Base-by-base conservation (phyloP, 352 stramenopile genomes). In the Blastocystis sp. region DNA sequence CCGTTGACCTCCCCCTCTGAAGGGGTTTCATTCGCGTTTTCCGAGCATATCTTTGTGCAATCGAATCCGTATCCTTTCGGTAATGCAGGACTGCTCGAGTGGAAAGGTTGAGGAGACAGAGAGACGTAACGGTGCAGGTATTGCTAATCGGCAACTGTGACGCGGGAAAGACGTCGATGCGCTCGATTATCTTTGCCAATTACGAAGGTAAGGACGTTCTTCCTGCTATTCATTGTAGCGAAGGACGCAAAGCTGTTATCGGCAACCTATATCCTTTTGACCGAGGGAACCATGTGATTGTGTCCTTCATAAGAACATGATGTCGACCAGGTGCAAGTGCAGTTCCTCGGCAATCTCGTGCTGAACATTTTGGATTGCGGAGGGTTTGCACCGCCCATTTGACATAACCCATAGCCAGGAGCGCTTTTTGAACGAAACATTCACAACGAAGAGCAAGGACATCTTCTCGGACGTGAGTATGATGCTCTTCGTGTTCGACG, bases 181-280 rank as follows among this genome's bases (percentile, higher is more conserved):
- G 97, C 79, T 98, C 95, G 69, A 99, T 99, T 90, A 99, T 99
- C 91, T 99, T 99, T 92, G 97, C 97, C 90, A 99, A 99, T 93
- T 99, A 99, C 92, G 91, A 98, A 80, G 96, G 93, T 96, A 91
- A 55, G 82, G 35, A 24, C 26, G 29, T 76, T 16, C 6, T 13
- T 45, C 13, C n/a, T 61, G 29, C 62, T 13, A 10, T 37, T 88
- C 16, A 65, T 0, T 91, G 16, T 78, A 95, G 94, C 97, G 35
- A 95, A 96, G 51, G 97, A 99, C 90, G 99, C 97, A 29, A 98
- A 98, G 93, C 94, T 97, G 31, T 93, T 99, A 33, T 96, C 94
- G 33, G 95, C 97, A 1, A 99, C 97, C 3, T 90, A 93, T 96
- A 93, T 88, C 93, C 92, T 33, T 31, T 62, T 79, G 88, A 90